Evolutionary conservation across 768 basidiomycete species (phyloP).

Genomic region (Cubamyces lactineus): DNA sequence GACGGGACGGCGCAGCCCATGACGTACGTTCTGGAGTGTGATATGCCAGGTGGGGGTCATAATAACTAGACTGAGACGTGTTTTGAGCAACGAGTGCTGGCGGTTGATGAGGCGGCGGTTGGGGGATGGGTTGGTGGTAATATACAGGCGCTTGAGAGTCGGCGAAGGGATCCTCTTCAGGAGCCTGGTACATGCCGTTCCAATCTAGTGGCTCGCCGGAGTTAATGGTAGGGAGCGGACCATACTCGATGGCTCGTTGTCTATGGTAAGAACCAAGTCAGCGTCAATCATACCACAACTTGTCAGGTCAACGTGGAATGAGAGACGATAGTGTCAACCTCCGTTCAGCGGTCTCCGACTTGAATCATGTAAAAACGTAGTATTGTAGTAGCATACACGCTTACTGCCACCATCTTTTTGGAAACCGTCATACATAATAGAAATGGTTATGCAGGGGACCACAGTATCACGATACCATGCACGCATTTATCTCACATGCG

Average conservation of each 20-base stretch:
- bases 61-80: constrained; percentile 18
- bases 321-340: no score
- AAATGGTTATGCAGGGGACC: background rate
- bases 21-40: constrained; percentile 16
- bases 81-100: constrained; percentile 17
- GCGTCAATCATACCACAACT: background rate
- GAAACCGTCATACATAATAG: background rate
- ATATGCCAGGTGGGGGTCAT: constrained; percentile 14
- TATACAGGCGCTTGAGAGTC: constrained; percentile 24
- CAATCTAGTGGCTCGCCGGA: constrained; percentile 37
- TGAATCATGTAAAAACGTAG: no score
- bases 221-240: constrained; percentile 35
- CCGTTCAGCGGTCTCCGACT: no score
- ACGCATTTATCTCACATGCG: no score
- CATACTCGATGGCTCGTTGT: constrained; percentile 12
- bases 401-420: background rate
- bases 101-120: constrained; percentile 14
- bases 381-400: no score
- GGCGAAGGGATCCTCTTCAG: constrained; percentile 36
- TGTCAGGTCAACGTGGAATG: background rate
- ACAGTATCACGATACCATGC: no score
- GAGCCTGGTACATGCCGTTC: constrained; percentile 21
- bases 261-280: background rate
- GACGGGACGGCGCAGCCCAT: constrained; percentile 23
- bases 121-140: constrained; percentile 11